Percentiles rank a stretch among this genome's conserved stretches.
phyloP scores from a whole-genome alignment of 75 land plant genomes.

The Selaginella tamariscina region DNA sequence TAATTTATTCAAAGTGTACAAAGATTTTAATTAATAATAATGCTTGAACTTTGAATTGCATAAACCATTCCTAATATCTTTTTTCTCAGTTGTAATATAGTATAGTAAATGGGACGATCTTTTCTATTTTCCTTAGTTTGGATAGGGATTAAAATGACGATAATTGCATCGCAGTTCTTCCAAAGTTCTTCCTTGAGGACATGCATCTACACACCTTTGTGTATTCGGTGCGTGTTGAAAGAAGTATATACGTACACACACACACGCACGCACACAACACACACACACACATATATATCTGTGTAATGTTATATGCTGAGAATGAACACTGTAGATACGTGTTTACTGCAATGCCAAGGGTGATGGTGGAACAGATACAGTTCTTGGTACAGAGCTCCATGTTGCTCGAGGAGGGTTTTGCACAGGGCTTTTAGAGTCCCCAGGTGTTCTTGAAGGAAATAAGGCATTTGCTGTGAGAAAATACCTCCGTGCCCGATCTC shows the following conservation, averaged over 20 bases:
- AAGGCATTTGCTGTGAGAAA: not conserved
- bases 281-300: too few species aligned
- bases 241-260: too few species aligned
- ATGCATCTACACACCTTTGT: conserved; percentile 9
- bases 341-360: conserved; percentile 39
- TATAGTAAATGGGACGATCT: too few species aligned
- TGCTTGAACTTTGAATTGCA: too few species aligned
- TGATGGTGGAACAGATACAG: conserved; percentile 53
- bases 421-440: conserved; percentile 31
- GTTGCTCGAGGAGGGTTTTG: conserved; percentile 26
- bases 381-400: conserved; percentile 44
- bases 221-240: conserved; percentile 18
- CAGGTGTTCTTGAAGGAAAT: not conserved
- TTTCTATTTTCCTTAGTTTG: too few species aligned
- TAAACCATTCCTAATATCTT: too few species aligned
- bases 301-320: too few species aligned
- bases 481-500: conserved; percentile 29
- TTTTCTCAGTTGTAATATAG: too few species aligned
- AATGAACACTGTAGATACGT: too few species aligned
- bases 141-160: not conserved
- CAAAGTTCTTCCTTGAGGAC: conserved; percentile 6
- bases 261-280: too few species aligned
- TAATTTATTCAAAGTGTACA: too few species aligned
- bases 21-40: too few species aligned
- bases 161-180: not conserved